phyloP scores from a whole-genome alignment of 306 rosid genomes.

The Pyrus betulifolia region DNA sequence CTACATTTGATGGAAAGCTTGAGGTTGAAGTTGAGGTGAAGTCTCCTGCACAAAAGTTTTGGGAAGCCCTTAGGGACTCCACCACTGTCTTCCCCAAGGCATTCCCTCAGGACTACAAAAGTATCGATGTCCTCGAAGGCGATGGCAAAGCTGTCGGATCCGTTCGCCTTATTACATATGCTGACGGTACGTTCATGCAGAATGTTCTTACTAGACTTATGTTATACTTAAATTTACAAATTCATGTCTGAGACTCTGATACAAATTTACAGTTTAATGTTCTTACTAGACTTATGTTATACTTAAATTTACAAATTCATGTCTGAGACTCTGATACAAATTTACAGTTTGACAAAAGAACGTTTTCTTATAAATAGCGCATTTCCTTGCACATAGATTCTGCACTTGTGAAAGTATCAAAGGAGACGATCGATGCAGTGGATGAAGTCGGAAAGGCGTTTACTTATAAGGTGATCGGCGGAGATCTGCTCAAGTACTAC shows the following conservation, averaged over 20 bases:
- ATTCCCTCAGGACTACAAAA: conserved; percentile 66
- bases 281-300: neutral
- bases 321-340: too few relatives aligned
- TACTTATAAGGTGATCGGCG: conserved; percentile 46
- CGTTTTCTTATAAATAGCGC: neutral
- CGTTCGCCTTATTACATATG: conserved; percentile 48
- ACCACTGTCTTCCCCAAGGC: conserved; percentile 34
- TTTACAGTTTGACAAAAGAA: neutral
- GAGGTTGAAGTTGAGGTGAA: conserved; percentile 42
- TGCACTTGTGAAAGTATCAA: conserved; percentile 43
- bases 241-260: neutral
- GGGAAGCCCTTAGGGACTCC: conserved; percentile 36
- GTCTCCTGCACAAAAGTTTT: conserved; percentile 30
- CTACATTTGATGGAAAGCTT: conserved; percentile 25
- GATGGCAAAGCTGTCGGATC: conserved; percentile 74
- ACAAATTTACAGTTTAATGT: too few relatives aligned
- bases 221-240: neutral
- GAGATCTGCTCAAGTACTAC: conserved; percentile 77
- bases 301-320: neutral
- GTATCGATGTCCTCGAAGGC: conserved; percentile 69
- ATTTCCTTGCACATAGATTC: conserved; percentile 36
- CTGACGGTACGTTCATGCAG: conserved; percentile 33
- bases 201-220: neutral
- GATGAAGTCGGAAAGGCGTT: conserved; percentile 50
- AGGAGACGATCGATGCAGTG: conserved; percentile 47